A percentile compares a stretch with the other conserved stretches of the same genome.
Conservation (phyloP, 495 filamentous ascomycete genomes). For the Penicillium alfredii region DNA sequence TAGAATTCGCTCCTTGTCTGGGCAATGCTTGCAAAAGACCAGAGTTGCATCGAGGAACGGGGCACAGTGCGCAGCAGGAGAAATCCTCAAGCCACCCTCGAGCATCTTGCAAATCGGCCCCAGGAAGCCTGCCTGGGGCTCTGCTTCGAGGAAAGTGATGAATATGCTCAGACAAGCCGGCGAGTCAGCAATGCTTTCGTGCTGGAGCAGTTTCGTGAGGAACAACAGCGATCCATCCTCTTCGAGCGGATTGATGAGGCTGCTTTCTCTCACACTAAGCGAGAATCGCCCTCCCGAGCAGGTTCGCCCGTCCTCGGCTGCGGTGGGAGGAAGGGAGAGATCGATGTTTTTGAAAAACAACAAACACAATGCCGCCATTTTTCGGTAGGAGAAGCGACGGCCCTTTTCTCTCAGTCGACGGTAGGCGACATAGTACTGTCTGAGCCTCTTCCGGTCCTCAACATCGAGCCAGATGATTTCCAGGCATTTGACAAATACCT, state of each 20-base stretch:
- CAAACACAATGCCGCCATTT: conserved; percentile 41
- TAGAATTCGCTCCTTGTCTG: conserved; percentile 31
- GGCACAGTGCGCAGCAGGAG: conserved; percentile 49
- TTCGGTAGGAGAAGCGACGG: conserved; percentile 37
- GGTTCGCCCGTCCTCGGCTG: conserved; percentile 23
- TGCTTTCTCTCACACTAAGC: conserved; percentile 35
- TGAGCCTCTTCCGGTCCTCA: conserved; percentile 44
- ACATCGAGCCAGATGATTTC: conserved; percentile 59
- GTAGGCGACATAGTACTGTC: conserved; percentile 48
- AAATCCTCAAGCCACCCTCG: conserved; percentile 48
- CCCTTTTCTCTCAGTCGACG: conserved; percentile 52
- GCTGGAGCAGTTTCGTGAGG: conserved; percentile 40
- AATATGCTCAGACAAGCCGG: conserved; percentile 36
- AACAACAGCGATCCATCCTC: conserved; percentile 31
- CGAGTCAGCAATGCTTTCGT: conserved; percentile 22
- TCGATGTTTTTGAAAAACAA: conserved; percentile 38
- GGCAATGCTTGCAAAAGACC: conserved; percentile 42
- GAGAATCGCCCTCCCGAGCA: conserved; percentile 27
- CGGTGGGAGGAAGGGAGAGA: conserved; percentile 25
- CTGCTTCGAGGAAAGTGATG: conserved; percentile 36
- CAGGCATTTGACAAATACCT: conserved; percentile 52
- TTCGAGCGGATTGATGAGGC: conserved; percentile 28
- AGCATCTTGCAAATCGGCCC: conserved; percentile 41
- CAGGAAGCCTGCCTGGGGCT: conserved; percentile 38
- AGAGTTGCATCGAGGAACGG: conserved; percentile 49